Base-by-base conservation (phyloP, 2,329 filamentous ascomycete species). In the Fusarium continuum region DNA sequence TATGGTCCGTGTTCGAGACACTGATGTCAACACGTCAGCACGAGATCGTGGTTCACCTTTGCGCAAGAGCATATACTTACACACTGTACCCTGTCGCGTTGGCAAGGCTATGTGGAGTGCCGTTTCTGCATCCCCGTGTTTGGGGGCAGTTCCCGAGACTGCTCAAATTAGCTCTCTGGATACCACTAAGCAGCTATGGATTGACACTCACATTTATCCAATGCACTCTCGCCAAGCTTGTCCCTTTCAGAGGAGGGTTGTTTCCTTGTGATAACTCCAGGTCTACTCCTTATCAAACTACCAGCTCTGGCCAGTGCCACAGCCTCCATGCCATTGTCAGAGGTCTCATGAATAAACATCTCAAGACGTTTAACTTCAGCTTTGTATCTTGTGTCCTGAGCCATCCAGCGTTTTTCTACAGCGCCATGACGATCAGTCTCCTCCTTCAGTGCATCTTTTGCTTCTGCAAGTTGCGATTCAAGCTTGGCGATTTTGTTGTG, bases 301-400 rank as follows among this genome's bases (percentile, higher is more conserved):
- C 74, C 74, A 5, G 77, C 74, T 36, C 80, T 75, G 11, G 78
- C 79, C 20, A 82, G 56, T 1, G 76, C 71, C 3, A 83, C 80
- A n/a, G 77, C 77, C 51, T 78, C 79, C 26, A 82, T 70, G 4
- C 80, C 79, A 22, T 76, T 73, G 61, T 62, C 76, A 73, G 69
- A 83, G 73, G 66, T 80, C 73, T 20, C 44, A 26, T 72, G 71
- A 26, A 73, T 72, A 16, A 74, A 58, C 31, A 74, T 54, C 58
- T 76, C 72, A 4, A 76, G 72, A 10, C 73, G 72, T 43, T 71
- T 73, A 22, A 73, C 69, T 34, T 77, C 70, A 10, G 71, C 69
- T 48, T 70, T 71, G 43, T 69, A 69, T n/a, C 60, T 55, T 25
- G 61, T 60, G 32, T 67, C 61, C 35, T 65, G 69, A 16, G 64